A percentile compares a stretch with the other conserved stretches of the same genome.
phyloP scores from a whole-genome alignment of 768 basidiomycete species.

The Brasilioporus rufonigricans region DNA sequence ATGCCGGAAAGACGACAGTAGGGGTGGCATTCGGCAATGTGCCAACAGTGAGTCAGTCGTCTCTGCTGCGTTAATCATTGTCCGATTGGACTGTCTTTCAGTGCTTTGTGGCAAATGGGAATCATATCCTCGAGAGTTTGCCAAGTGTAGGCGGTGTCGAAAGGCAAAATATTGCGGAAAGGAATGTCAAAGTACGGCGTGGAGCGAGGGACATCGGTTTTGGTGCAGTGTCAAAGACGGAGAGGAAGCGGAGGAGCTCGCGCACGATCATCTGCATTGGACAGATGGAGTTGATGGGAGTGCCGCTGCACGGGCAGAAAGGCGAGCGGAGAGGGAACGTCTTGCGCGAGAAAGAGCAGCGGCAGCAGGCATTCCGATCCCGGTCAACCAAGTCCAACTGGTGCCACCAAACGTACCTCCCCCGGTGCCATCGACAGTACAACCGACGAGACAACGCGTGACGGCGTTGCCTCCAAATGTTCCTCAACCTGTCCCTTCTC shows the following conservation, averaged over 20 bases:
- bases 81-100: slow-evolving; percentile 24
- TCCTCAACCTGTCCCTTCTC: slow-evolving; percentile 22
- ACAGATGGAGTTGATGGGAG: slow-evolving; percentile 12
- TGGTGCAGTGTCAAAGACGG: slow-evolving; percentile 78
- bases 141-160: slow-evolving; percentile 91
- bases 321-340: slow-evolving; percentile 39
- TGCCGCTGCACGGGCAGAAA: slow-evolving; percentile 28
- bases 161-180: slow-evolving; percentile 99
- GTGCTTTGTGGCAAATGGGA: slow-evolving; percentile 98
- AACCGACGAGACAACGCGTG: slow-evolving; percentile 27
- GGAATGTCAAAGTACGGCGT: slow-evolving; percentile 93
- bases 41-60: slow-evolving; percentile 73
- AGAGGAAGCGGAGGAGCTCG: slow-evolving; percentile 39
- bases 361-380: slow-evolving; percentile 10
- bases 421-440: slow-evolving; percentile 8
- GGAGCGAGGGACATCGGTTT: slow-evolving; percentile 95
- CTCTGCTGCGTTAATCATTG: neutral
- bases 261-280: slow-evolving; percentile 28
- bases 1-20: slow-evolving; percentile 91
- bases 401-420: slow-evolving; percentile 14
- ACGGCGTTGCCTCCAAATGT: slow-evolving; percentile 28
- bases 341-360: slow-evolving; percentile 25
- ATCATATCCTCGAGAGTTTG: slow-evolving; percentile 88
- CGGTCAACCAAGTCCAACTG: slow-evolving; percentile 13
- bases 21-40: slow-evolving; percentile 94